Base-by-base conservation (phyloP, 805 yeast species). In the Candida xyloterini region DNA sequence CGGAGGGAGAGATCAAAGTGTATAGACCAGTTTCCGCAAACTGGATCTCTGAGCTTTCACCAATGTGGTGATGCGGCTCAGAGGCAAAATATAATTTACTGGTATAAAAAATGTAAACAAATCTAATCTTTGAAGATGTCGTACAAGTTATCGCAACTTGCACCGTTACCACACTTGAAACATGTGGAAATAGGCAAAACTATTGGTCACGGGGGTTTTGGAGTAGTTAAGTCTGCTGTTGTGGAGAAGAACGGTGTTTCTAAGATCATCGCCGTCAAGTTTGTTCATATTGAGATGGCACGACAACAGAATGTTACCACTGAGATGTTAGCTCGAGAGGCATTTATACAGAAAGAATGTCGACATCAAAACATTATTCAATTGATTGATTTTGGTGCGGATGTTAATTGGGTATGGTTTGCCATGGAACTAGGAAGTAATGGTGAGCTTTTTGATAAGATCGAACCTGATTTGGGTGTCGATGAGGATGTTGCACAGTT, bases 371-470 rank as follows among this genome's bases (percentile, higher is more conserved):
- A 84, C 52, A 70, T 84, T 10, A 71, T 83, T 27, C 69, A 67
- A 41, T 64, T 81, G 33, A 59, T 70, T 15, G 78, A 73, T 50
- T 73, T 76, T 45, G 80, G 79, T 5, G 70, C 74, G 3, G 75
- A 78, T 43, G 55, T 59, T 1, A 71, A 70, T 32, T 84, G 82
- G 76, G 62, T 76, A 26, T 83, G 83, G 76, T 69, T 84, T 43
- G 76, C 76, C 3, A 63, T 84, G 70, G 90, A 84, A 51, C 62
- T 79, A 42, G 87, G 88, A 1, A 70, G 71, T 18, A 85, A 86
- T 43, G 93, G 93, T 11, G 93, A 84, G 59, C 56, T 84, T 15
- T 84, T 84, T 56, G 90, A 83, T 52, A 84, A 83, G 58, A 83
- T 84, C 44, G 88, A 82, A 55, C 88, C 88, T 0, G 88, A 81